These are phyloP conservation scores for Lineolata rhizophorae DNA, from an alignment of 495 filamentous ascomycete species.

Conservation along the genomic window DNA sequence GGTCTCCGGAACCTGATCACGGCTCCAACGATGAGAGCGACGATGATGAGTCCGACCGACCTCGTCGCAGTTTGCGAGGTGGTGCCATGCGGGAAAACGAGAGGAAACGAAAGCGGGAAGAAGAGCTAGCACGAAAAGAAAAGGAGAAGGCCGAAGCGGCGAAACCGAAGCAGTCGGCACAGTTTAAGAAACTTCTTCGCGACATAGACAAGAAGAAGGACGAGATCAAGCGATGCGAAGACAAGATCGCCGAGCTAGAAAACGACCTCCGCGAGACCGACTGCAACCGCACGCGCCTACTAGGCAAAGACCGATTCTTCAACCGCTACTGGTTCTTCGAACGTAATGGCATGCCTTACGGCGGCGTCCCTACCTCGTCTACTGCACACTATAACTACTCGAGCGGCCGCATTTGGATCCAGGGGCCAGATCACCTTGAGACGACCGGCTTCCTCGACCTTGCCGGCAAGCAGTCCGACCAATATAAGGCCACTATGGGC, in stretches of 20 bases:
- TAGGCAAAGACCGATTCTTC: slow-evolving; percentile 89
- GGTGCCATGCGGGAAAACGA: slow-evolving; percentile 65
- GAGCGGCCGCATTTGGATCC: slow-evolving; percentile 88
- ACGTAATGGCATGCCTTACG: slow-evolving; percentile 93
- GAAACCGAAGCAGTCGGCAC: slow-evolving; percentile 68
- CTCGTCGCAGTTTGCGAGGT: slow-evolving; percentile 37
- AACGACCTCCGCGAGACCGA: slow-evolving; percentile 86
- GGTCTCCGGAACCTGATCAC: slow-evolving; percentile 31
- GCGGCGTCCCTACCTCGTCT: slow-evolving; percentile 66
- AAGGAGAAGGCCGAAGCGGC: slow-evolving; percentile 59
- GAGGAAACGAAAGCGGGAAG: slow-evolving; percentile 45
- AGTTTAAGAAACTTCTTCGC: slow-evolving; percentile 66
- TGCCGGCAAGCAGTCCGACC: slow-evolving; percentile 36
- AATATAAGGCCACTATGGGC: slow-evolving; percentile 42
- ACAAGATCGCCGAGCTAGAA: slow-evolving; percentile 62
- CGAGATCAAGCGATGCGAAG: slow-evolving; percentile 56
- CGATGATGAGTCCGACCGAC: too few species aligned
- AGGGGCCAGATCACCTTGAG: slow-evolving; percentile 83
- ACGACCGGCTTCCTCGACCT: slow-evolving; percentile 66
- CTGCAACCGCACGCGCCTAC: slow-evolving; percentile 66
- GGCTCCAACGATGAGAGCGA: slow-evolving; percentile 41
- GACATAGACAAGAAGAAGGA: slow-evolving; percentile 73
- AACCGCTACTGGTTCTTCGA: slow-evolving; percentile 99
- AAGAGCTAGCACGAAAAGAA: slow-evolving; percentile 28
- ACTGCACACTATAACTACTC: slow-evolving; percentile 74